Base-by-base conservation (phyloP, 768 basidiomycete genomes). In the Lactarius hatsudake region DNA sequence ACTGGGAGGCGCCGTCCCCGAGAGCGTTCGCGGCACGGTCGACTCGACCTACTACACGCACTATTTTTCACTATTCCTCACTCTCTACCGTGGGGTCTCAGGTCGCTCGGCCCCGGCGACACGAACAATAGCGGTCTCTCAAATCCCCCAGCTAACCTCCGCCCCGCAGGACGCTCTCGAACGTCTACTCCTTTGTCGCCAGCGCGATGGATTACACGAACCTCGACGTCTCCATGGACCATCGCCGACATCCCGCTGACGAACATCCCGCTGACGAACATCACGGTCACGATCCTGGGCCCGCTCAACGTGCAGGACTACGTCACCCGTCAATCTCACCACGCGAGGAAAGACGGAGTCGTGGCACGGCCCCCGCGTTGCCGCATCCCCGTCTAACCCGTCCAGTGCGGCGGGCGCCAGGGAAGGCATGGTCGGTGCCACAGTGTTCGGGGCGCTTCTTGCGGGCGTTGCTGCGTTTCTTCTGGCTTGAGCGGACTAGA, bases 41-140 rank as follows among this genome's bases (percentile, higher is more conserved):
- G 87, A 89, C 75, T 36, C 74, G 54, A 82, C 79, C 6, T 86
- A 81, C 76, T 87, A 88, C 75, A 83, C 83, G 1, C 87, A 88
- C 74, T 87, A 87, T 76, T 86, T 85, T 3, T 71, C 75, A 56
- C 77, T 87, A 28, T 28, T 28, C 28, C 28, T 28, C 28, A 28
- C 28, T n/a, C 59, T 80, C 82, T 13, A 84, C 86, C 26, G 79
- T 87, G 32, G 74, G 76, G 76, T 6, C 83, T 89, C 38, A 81
- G 81, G 45, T 84, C 83, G 12, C 84, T 88, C 23, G 87, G 87
- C n/a, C 81, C 86, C 45, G 77, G 78, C 40, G 86, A 87, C 71
- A 82, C 81, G 56, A 86, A 86, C 75, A 76, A 77, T 81, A 71
- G 56, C 5, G 23, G 10, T 13, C 10, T 13, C 53, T 10, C n/a